Base-by-base conservation (phyloP, 139 green algal species). In the Chlamydomonas incerta region DNA sequence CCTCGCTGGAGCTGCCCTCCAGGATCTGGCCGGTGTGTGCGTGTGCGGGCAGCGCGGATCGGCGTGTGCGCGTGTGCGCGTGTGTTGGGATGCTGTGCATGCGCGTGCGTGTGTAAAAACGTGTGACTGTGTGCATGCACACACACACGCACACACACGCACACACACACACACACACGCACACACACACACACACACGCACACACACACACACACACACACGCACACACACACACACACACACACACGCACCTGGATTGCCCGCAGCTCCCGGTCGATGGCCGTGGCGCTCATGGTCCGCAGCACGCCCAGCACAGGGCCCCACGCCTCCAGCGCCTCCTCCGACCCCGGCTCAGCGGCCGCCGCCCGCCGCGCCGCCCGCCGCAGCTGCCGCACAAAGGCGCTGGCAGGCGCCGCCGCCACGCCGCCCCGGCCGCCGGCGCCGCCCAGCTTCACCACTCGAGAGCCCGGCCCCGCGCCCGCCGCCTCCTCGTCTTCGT, bases 241-340 rank as follows among this genome's bases (percentile, higher is more conserved):
- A 26, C 70, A 66, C 46, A 41, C 37, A 11, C 31, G 15, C 65
- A 96, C 88, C 93, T 95, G 85, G 88, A 98, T 88, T 18, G 88
- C 80, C 9, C 92, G 89, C 57, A 98, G 81, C 90, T 98, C 92
- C 18, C 89, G 60, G 71, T 98, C 96, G 21, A 98, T 63, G 3
- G 83, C 85, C 5, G 86, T 74, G 9, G 94, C 93, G 21, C 74
- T 82, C 90, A 96, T 82, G 24, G 46, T 74, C 3, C 91, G 80
- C 80, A 96, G 63, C 34, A 87, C 31, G 10, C 75, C 87, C 18
- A 96, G 50, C 46, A 96, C 81, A 0, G 88, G 79, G 20, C 90
- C 88, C 63, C 84, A 97, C 57, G 93, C 88, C 3, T 86, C 90
- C 0, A 82, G 23, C 9, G 71, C 74, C 0, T 77, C 57, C 17